Evolutionary conservation across 1,284 basidiomycete genomes (phyloP).

Genomic region (Tetrapyrgos nigripes): DNA sequence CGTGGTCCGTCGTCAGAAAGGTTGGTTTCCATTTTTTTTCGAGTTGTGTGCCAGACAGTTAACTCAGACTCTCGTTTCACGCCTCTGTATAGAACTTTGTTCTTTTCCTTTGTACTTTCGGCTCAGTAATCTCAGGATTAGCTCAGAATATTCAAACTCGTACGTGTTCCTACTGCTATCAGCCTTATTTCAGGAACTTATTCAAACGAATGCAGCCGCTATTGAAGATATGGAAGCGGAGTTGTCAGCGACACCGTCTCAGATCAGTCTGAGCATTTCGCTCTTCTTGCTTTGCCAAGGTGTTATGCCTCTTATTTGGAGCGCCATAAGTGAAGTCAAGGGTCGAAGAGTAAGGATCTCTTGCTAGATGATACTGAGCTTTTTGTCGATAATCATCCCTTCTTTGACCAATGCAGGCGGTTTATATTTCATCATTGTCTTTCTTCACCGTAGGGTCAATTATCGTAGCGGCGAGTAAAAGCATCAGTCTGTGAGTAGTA

Average conservation of each 20-base stretch:
- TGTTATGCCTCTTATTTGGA: conserved; percentile 72
- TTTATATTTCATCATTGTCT: conserved; percentile 68
- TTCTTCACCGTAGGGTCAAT: conserved; percentile 69
- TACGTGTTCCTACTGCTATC: conserved; percentile 39
- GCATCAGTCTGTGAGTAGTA: conserved; percentile 52
- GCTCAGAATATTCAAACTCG: conserved; percentile 74
- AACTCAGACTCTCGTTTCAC: background rate
- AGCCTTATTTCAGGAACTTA: background rate
- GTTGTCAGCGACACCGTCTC: conserved; percentile 66
- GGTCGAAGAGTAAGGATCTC: conserved; percentile 70
- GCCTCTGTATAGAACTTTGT: conserved; percentile 50
- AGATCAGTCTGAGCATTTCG: conserved; percentile 78
- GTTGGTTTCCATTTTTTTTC: no score
- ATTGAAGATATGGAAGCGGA: conserved; percentile 71
- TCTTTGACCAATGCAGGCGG: conserved; percentile 46
- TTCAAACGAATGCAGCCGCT: conserved; percentile 50
- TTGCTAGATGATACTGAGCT: conserved; percentile 4
- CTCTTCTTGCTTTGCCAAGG: conserved; percentile 84
- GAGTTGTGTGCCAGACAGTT: conserved; percentile 56
- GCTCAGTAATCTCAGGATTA: conserved; percentile 73
- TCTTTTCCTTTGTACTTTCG: conserved; percentile 63
- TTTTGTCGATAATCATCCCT: background rate
- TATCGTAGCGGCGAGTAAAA: conserved; percentile 64
- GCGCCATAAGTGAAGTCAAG: conserved; percentile 76
- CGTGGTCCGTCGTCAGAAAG: conserved; percentile 75